Percentiles rank a stretch among this genome's conserved stretches.
Evolutionary conservation across 768 basidiomycete genomes (phyloP).

Genomic region (Termitomyces titanicus): DNA sequence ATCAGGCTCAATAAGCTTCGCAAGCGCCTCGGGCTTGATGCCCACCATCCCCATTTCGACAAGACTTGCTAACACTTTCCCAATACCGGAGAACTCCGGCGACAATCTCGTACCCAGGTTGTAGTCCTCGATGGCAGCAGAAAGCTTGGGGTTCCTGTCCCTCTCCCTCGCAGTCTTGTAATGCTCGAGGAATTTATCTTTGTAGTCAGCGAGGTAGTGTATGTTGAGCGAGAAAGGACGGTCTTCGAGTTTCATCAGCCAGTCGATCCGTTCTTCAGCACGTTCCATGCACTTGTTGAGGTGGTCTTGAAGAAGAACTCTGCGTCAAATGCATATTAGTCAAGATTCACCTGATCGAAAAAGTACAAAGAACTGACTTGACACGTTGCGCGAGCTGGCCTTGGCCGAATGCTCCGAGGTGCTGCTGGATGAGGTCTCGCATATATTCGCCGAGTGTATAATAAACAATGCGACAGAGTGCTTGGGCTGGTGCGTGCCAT

Average conservation of each 20-base stretch:
- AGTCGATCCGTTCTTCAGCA: constrained; percentile 38
- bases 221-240: constrained; percentile 46
- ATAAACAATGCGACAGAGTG: constrained; percentile 40
- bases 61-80: constrained; percentile 31
- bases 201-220: constrained; percentile 42
- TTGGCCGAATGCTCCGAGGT: constrained; percentile 52
- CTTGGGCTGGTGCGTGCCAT: constrained; percentile 48
- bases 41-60: constrained; percentile 35
- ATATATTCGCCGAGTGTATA: constrained; percentile 35
- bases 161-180: constrained; percentile 43
- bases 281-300: constrained; percentile 37
- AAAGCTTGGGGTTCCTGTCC: constrained; percentile 22
- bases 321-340: constrained; percentile 15
- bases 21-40: constrained; percentile 38
- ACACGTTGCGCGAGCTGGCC: constrained; percentile 51
- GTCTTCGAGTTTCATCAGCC: constrained; percentile 42
- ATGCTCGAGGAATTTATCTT: constrained; percentile 43
- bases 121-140: constrained; percentile 23
- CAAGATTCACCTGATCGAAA: not conserved
- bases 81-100: constrained; percentile 21
- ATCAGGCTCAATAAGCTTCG: constrained; percentile 48
- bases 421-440: constrained; percentile 36
- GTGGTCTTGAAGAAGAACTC: constrained; percentile 49
- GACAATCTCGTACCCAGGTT: not conserved
- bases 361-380: constrained; percentile 18